Conservation (phyloP, 441 rosid genomes). For the Omphalea diandra region DNA sequence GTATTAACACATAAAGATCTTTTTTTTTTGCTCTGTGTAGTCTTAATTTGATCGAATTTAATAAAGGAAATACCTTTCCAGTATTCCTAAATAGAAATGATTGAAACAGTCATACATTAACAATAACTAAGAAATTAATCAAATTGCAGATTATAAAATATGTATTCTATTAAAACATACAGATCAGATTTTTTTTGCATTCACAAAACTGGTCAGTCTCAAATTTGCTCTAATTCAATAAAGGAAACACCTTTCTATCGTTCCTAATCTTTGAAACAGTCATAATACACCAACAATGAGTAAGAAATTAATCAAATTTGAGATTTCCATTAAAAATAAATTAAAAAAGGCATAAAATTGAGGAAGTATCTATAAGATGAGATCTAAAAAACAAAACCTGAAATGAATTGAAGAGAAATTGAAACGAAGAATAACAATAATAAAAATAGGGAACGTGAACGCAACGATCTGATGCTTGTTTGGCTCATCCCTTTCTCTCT, state of each 20-base stretch:
- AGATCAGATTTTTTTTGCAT: too few species aligned
- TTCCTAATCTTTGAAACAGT: too few species aligned
- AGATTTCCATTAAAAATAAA: background rate
- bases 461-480: slow-evolving; percentile 37
- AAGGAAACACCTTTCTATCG: too few species aligned
- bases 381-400: slow-evolving; percentile 52
- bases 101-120: background rate
- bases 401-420: slow-evolving; percentile 47
- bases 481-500: slow-evolving; percentile 38
- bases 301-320: background rate
- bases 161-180: too few species aligned
- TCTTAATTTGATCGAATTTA: too few species aligned
- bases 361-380: background rate
- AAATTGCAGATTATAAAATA: too few species aligned
- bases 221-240: too few species aligned
- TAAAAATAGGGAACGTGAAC: slow-evolving; percentile 26
- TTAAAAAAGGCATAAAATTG: background rate
- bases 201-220: too few species aligned
- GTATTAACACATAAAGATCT: background rate
- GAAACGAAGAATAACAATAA: slow-evolving; percentile 45
- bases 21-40: too few species aligned
- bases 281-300: too few species aligned
- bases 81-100: too few species aligned
- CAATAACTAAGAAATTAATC: background rate
- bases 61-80: too few species aligned